Conservation (phyloP, 345 rosid genomes). For the Theobroma cacao region DNA sequence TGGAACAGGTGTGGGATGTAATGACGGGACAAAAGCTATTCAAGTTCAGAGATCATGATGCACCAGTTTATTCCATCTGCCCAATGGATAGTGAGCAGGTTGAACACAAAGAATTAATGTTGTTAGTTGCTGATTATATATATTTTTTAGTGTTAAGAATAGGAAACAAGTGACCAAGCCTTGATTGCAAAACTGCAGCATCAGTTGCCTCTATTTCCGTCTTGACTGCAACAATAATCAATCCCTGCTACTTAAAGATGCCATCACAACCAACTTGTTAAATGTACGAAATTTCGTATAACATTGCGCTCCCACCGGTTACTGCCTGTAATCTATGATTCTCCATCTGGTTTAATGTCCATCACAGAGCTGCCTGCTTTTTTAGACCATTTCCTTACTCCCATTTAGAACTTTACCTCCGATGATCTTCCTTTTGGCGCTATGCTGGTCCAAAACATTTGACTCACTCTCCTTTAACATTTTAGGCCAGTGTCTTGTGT, state of each 20-base stretch:
- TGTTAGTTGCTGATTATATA: neutral
- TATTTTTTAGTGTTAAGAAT: neutral
- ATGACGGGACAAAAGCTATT: constrained; percentile 47
- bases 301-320: too few species aligned
- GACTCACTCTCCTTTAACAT: neutral
- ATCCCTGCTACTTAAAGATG: too few species aligned
- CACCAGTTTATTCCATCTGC: constrained; percentile 78
- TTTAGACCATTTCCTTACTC: too few species aligned
- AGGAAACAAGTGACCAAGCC: neutral
- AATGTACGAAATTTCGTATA: too few species aligned
- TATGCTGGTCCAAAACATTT: neutral
- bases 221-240: neutral
- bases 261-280: too few species aligned
- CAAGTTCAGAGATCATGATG: constrained; percentile 78
- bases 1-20: constrained; percentile 91
- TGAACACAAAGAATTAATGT: neutral
- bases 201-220: neutral
- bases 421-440: neutral
- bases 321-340: too few species aligned
- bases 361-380: too few species aligned
- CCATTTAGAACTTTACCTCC: too few species aligned
- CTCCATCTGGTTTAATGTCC: too few species aligned
- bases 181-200: too few species aligned
- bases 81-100: constrained; percentile 95
- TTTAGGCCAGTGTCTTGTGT: neutral